Percentiles rank a stretch among this genome's conserved stretches.
phyloP scores from a whole-genome alignment of 805 yeast species.

The Cephaloascus fragrans region DNA sequence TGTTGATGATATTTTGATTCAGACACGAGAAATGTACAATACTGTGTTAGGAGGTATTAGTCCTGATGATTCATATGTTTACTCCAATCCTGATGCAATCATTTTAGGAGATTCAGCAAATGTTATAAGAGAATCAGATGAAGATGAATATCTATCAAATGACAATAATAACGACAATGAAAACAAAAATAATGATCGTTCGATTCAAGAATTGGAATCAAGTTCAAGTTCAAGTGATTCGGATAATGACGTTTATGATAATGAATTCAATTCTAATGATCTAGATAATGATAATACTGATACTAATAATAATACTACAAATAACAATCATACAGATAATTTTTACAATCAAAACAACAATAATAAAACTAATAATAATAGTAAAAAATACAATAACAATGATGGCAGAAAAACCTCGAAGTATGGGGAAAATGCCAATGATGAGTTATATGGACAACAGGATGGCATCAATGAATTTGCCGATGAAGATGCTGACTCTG shows the following conservation, averaged over 20 bases:
- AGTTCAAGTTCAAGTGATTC: slow-evolving; percentile 8
- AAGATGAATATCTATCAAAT: too few species aligned
- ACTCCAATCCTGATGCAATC: slow-evolving; percentile 22
- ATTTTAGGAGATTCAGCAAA: slow-evolving; percentile 28
- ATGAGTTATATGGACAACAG: too few species aligned
- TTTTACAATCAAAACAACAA: too few species aligned
- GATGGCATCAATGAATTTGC: too few species aligned
- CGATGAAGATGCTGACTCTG: slow-evolving; percentile 34
- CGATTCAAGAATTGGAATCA: slow-evolving; percentile 9
- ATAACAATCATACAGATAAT: not conserved
- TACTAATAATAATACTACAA: too few species aligned
- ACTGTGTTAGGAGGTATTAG: slow-evolving; percentile 45
- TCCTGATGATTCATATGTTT: slow-evolving; percentile 27
- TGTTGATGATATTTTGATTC: slow-evolving; percentile 35
- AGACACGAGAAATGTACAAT: slow-evolving; percentile 46
- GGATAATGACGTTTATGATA: slow-evolving; percentile 14
- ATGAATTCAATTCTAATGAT: slow-evolving; percentile 13
- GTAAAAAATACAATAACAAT: not conserved
- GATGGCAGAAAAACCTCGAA: too few species aligned
- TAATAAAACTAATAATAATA: too few species aligned
- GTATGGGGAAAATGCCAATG: too few species aligned
- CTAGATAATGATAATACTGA: not conserved
- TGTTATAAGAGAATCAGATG: slow-evolving; percentile 8
- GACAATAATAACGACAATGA: slow-evolving; percentile 22
- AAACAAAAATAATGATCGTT: slow-evolving; percentile 10